Conservation (phyloP, 2,329 filamentous ascomycete genomes). For the Polytolypa hystricis region DNA sequence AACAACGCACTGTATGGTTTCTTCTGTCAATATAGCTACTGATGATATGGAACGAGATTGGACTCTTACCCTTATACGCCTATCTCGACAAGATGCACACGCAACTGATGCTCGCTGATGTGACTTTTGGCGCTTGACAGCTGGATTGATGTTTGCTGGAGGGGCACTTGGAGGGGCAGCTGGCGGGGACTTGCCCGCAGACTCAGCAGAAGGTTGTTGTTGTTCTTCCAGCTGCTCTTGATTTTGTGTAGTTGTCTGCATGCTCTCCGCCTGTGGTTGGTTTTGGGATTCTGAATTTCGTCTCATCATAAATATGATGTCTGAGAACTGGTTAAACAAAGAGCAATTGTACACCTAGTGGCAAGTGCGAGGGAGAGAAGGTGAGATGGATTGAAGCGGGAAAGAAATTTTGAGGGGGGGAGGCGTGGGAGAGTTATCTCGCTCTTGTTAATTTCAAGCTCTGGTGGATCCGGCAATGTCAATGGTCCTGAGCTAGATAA, state of each 20-base stretch:
- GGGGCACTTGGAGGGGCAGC: not conserved
- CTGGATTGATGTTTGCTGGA: not conserved
- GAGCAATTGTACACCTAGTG: no score
- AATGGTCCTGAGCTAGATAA: no score
- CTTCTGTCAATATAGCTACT: no score
- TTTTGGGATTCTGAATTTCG: not conserved
- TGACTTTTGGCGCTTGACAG: not conserved
- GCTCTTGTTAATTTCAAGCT: no score
- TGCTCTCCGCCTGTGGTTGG: not conserved
- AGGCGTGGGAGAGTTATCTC: no score
- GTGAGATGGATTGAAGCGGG: no score
- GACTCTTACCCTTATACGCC: not conserved
- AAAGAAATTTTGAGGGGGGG: no score
- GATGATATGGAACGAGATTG: no score
- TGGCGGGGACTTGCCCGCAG: not conserved
- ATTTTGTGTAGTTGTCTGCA: not conserved
- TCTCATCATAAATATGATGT: not conserved
- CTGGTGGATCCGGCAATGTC: no score
- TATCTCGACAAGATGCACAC: not conserved
- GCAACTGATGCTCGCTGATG: not conserved
- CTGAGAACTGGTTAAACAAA: no score
- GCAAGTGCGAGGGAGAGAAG: no score
- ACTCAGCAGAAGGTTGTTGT: not conserved
- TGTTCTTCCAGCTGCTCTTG: not conserved
- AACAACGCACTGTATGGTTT: not conserved